Base-by-base conservation (phyloP, 2,329 filamentous ascomycete genomes). In the Penicillium sp. region DNA sequence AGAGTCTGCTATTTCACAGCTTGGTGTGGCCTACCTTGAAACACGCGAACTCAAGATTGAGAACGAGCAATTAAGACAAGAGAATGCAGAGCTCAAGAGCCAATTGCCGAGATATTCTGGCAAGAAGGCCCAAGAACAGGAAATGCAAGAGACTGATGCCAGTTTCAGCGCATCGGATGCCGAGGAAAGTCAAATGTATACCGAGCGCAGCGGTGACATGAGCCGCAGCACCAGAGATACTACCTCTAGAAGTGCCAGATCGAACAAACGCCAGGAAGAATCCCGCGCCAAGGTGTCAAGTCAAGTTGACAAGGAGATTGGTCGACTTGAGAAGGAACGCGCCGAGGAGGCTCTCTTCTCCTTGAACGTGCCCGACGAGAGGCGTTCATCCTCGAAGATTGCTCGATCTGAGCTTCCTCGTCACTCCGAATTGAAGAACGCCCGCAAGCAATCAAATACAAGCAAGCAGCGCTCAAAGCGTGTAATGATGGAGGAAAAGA, bases 1-100 rank as follows among this genome's bases (percentile, higher is more conserved):
- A 33, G 82, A 85, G 59, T 78, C 78, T 50, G 76, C 83, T 34
- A 74, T 82, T n/a, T 77, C 76, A 21, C 82, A 85, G 56, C 69
- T 85, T 18, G 79, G 78, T 8, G 76, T 80, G 21, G 81, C 82
- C 1, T 84, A 80, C 60, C 76, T 81, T 48, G 80, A 78, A 41
- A 73, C 74, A 3, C 79, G 76, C 45, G 74, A 76, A 45, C 63
- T 75, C 3, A 75, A 76, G 53, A 57, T 56, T 6, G 70, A 76
- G 28, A 75, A 74, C 46, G 70, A 74, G 31, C 58, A 44, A 7
- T 45, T 76, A 26, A 63, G 63, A 34, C 63, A 68, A 28, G 73
- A 76, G 45, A 74, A 74, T 50, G 46, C 66, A 9, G 68, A 71
- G n/a, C 65, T 76, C 15, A 72, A 67, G 50, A 59, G 64, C 12